Percentiles rank a stretch among this genome's conserved stretches.
Conservation (phyloP, 192 early-diverging fungal species). For the Coemansia sp. region DNA sequence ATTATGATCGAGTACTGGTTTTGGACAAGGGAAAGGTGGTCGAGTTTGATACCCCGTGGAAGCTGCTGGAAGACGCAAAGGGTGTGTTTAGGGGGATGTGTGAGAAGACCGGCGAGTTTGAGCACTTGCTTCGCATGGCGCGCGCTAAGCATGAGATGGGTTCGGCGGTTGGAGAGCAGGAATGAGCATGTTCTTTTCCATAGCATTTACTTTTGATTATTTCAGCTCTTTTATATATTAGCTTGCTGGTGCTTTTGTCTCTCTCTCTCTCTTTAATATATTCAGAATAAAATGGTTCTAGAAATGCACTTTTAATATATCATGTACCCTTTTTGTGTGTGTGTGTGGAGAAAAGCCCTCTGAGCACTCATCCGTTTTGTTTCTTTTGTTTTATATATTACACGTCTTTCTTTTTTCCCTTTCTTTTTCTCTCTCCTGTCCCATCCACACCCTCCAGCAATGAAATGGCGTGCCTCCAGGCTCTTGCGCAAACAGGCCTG, state of each 20-base stretch:
- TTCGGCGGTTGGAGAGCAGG: too few species aligned
- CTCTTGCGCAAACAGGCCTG: not conserved
- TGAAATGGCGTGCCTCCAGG: not conserved
- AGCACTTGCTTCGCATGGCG: slow-evolving; percentile 62
- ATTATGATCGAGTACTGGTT: slow-evolving; percentile 85
- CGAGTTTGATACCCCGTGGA: slow-evolving; percentile 82
- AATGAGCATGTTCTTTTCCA: too few species aligned
- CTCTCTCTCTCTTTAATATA: too few species aligned
- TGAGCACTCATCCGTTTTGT: too few species aligned
- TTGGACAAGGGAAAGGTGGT: slow-evolving; percentile 74
- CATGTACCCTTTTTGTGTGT: too few species aligned
- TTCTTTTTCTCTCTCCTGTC: not conserved
- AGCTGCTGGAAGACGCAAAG: slow-evolving; percentile 62
- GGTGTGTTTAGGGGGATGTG: slow-evolving; percentile 81
- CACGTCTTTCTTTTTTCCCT: not conserved
- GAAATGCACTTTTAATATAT: too few species aligned
- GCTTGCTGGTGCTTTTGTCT: too few species aligned
- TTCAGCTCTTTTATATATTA: too few species aligned
- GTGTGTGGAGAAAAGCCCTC: too few species aligned
- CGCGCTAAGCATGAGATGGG: not conserved
- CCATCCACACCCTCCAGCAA: not conserved
- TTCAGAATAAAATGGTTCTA: too few species aligned
- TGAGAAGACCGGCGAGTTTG: slow-evolving; percentile 79
- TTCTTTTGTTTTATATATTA: not conserved
- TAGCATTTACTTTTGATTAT: too few species aligned